Evolutionary conservation across 2,329 filamentous ascomycete genomes (phyloP).

Genomic region (Chalaropsis ovoidea): DNA sequence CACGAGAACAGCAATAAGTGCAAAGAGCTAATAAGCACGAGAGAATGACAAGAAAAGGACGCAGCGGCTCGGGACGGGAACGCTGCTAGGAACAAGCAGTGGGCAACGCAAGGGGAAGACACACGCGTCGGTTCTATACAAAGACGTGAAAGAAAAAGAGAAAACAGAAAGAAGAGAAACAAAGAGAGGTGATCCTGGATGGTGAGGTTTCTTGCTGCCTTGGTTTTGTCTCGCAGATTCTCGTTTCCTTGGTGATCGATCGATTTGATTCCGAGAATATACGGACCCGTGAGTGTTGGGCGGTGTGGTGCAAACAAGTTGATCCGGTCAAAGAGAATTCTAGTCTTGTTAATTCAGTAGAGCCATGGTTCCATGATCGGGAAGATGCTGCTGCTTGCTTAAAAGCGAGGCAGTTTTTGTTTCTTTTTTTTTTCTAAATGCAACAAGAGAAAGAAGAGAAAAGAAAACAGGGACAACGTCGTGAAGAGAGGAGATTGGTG

Average conservation of each 20-base stretch:
- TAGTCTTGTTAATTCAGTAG: not conserved
- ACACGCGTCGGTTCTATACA: not conserved
- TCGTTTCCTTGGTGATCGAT: not conserved
- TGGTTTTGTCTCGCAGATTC: not conserved
- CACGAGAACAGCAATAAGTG: conserved; percentile 10
- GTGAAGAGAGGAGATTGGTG: conserved; percentile 4
- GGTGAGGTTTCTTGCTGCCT: not conserved
- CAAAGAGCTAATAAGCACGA: conserved; percentile 9
- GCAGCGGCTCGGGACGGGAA: too few relatives aligned
- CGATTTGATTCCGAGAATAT: not conserved
- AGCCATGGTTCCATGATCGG: not conserved
- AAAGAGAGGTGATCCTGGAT: not conserved
- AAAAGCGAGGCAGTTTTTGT: not conserved
- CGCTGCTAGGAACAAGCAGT: not conserved
- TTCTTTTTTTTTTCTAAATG: conserved; percentile 10
- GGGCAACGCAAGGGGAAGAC: not conserved
- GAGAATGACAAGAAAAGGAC: not conserved
- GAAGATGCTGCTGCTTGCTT: conserved; percentile 1
- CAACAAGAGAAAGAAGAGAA: not conserved
- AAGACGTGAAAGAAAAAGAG: conserved; percentile 1
- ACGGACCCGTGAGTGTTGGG: not conserved
- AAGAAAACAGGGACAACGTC: not conserved
- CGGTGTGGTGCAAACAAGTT: not conserved
- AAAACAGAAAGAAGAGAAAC: not conserved
- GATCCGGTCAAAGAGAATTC: not conserved